These are phyloP conservation scores for Backusella tarrabulga DNA, from an alignment of 192 early-diverging fungal genomes.

Conservation along the genomic window DNA sequence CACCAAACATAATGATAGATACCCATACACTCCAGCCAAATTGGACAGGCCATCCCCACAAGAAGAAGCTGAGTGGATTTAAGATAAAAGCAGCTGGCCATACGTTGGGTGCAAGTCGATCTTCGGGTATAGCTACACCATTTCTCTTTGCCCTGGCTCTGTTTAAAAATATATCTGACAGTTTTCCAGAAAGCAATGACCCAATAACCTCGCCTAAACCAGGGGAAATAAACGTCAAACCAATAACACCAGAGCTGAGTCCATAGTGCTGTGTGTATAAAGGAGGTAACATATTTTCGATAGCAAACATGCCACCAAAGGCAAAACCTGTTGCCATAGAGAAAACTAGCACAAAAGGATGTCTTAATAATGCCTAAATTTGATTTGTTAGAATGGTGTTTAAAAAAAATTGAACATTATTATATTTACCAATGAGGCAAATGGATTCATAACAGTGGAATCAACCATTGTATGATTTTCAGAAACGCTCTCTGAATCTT, in stretches of 20 bases:
- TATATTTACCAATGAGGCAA: conserved; percentile 7
- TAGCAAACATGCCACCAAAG: conserved; percentile 52
- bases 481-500: background rate
- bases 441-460: conserved; percentile 30
- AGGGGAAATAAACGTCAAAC: conserved; percentile 31
- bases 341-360: conserved; percentile 42
- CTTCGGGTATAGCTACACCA: conserved; percentile 26
- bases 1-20: conserved; percentile 39
- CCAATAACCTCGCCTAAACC: conserved; percentile 38
- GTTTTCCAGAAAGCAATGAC: conserved; percentile 24
- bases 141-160: conserved; percentile 19
- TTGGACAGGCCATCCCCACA: conserved; percentile 45
- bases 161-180: conserved; percentile 33
- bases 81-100: conserved; percentile 35
- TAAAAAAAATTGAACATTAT: background rate
- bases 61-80: conserved; percentile 38
- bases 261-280: conserved; percentile 25
- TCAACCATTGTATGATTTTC: conserved; percentile 1
- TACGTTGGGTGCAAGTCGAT: conserved; percentile 24
- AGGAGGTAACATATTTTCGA: conserved; percentile 34
- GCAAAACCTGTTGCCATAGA: conserved; percentile 43
- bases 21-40: conserved; percentile 34
- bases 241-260: conserved; percentile 28
- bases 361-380: conserved; percentile 33
- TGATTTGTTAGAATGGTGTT: background rate